Evolutionary conservation across 129 eudicot genomes (phyloP), one percentile per base, ranked within the genome.

Genomic region (Flaveria ramosissima): DNA sequence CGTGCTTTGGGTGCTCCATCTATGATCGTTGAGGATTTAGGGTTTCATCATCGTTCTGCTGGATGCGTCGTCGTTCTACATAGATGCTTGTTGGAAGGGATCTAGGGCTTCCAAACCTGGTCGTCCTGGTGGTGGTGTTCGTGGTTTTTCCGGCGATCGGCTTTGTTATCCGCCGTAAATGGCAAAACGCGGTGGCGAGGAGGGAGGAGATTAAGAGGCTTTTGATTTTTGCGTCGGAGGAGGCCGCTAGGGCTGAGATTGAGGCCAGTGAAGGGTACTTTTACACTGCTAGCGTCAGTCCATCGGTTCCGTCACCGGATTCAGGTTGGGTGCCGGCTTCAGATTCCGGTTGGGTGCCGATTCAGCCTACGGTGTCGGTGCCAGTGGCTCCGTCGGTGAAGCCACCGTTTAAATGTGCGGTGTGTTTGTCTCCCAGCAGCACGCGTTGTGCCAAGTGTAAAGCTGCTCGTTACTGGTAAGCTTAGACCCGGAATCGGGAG

Each of bases 391-490:
- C 82, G 9, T 21, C 47, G 65, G 26, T 56, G 75, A 77, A 81
- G 51, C 73, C 63, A 20, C 78, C 21, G 19, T 72, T 75, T 62
- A 82, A 83, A 60, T 92, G 97, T 19, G 97, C 89, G 11, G 89
- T 87, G 74, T 92, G 97, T 62, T 77, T 78, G 56, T 36, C 77
- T 70, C 91, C 88, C 1, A 87, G 96, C 1, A 85, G 80, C n/a
- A 87, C 88, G 12, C 88, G 92, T 62, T 92, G 97, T 60, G 75
- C 89, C 24, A 82, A 73, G 84, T 92, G 97, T 60, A 92, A 89
- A 85, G 84, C 92, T 51, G 98, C 86, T 51, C 83, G 86, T 36
- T 93, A 93, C 79, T 93, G 98, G 98, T 93, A 86, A 48, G 92
- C 57, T 27, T 71, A 16, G 48, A 23, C 74, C 57, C 21, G 19